Conservation (phyloP, 2,329 filamentous ascomycete genomes). For the Penicillium crustosum region DNA sequence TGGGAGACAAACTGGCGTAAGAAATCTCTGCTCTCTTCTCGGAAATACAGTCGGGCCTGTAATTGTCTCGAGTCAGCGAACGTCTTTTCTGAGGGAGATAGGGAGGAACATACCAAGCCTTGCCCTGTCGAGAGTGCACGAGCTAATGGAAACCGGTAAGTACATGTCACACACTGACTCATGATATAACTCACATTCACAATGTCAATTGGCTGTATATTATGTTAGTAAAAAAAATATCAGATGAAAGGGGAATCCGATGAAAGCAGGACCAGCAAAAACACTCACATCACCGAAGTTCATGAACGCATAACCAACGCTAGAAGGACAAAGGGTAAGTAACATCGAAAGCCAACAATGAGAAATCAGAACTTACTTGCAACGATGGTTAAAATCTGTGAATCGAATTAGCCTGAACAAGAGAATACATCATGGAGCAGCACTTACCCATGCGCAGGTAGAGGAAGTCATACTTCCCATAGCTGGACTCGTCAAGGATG, state of each 20-base stretch:
- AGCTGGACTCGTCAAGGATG: slow-evolving; percentile 74
- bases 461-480: slow-evolving; percentile 88
- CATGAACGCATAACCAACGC: slow-evolving; percentile 95
- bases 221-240: slow-evolving; percentile 38
- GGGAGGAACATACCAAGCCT: slow-evolving; percentile 59
- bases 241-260: not conserved
- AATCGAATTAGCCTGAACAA: not conserved
- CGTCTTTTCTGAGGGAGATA: slow-evolving; percentile 9
- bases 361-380: slow-evolving; percentile 62
- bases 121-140: slow-evolving; percentile 67
- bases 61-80: slow-evolving; percentile 32
- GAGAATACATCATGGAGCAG: not conserved
- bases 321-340: slow-evolving; percentile 37
- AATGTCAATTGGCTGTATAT: slow-evolving; percentile 65
- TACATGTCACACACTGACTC: not conserved
- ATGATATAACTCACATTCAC: slow-evolving; percentile 57
- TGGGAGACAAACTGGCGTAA: slow-evolving; percentile 74
- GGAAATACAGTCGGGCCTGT: slow-evolving; percentile 64
- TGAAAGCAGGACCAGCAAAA: not conserved
- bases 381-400: slow-evolving; percentile 74
- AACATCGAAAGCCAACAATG: not conserved
- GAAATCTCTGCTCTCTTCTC: slow-evolving; percentile 87
- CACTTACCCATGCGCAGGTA: slow-evolving; percentile 76
- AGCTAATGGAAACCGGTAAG: slow-evolving; percentile 55
- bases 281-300: slow-evolving; percentile 78